phyloP scores from a whole-genome alignment of 1,139 yeast species.

The Candida mesenterica region DNA sequence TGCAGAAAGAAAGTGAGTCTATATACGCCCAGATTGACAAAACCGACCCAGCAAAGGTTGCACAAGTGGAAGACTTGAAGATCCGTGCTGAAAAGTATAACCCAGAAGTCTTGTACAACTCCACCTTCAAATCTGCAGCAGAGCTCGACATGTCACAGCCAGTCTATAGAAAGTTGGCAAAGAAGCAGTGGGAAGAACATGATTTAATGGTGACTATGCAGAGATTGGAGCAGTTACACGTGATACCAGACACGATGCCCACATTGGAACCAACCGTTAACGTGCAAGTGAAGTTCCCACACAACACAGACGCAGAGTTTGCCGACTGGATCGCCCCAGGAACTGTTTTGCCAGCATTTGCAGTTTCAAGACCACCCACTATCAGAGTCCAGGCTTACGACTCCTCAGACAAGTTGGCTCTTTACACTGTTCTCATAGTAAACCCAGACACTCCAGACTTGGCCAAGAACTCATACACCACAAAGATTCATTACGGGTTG shows the following conservation, averaged over 20 bases:
- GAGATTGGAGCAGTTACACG: constrained; percentile 79
- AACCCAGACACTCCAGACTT: constrained; percentile 93
- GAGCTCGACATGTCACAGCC: constrained; percentile 70
- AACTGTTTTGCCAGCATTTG: constrained; percentile 64
- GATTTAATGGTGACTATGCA: constrained; percentile 78
- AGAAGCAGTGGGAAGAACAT: constrained; percentile 69
- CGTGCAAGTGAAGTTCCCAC: constrained; percentile 73
- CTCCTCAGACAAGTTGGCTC: constrained; percentile 34
- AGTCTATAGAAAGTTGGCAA: constrained; percentile 68
- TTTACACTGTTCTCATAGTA: constrained; percentile 76
- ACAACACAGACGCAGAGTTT: constrained; percentile 52
- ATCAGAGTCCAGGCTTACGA: constrained; percentile 76
- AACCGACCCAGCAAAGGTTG: constrained; percentile 8
- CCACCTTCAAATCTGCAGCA: constrained; percentile 40
- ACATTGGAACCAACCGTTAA: constrained; percentile 82
- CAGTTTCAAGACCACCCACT: constrained; percentile 71
- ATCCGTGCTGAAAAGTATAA: constrained; percentile 60
- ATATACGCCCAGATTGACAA: constrained; percentile 20
- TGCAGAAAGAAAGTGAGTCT: constrained; percentile 46
- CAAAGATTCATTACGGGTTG: constrained; percentile 78
- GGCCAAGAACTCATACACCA: constrained; percentile 61
- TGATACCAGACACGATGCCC: constrained; percentile 92
- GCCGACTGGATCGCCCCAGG: constrained; percentile 78
- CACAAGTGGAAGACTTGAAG: constrained; percentile 22
- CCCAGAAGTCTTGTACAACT: constrained; percentile 81